A percentile compares a stretch with the other conserved stretches of the same genome.
phyloP scores from a whole-genome alignment of 2,329 filamentous ascomycete genomes.

The Aureobasidium zeae region DNA sequence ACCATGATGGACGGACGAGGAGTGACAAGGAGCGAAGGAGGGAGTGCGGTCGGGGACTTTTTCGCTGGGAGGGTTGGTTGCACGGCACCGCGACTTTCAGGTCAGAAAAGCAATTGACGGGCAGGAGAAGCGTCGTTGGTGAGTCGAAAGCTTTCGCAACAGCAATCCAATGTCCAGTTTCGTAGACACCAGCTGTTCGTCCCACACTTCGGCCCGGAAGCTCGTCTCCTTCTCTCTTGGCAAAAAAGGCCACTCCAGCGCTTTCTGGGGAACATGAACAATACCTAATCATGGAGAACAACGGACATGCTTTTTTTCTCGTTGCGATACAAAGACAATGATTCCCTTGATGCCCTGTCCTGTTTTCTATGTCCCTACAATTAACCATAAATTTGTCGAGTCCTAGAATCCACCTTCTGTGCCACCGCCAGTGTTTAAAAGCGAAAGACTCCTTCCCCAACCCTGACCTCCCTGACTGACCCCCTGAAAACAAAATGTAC shows the following conservation, averaged over 20 bases:
- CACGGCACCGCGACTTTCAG: neutral
- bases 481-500: no score
- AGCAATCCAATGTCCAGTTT: neutral
- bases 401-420: no score
- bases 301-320: slow-evolving; percentile 12
- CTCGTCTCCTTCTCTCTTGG: neutral
- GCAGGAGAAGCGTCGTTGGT: neutral
- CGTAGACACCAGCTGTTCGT: slow-evolving; percentile 15
- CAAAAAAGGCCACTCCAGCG: neutral
- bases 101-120: slow-evolving; percentile 10
- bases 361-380: slow-evolving; percentile 4
- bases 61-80: neutral
- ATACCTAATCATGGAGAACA: neutral
- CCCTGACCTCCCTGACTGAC: no score
- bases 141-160: slow-evolving; percentile 8
- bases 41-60: neutral
- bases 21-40: neutral
- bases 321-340: neutral
- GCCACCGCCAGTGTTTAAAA: neutral
- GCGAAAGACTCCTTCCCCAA: neutral
- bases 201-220: neutral
- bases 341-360: neutral
- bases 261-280: neutral
- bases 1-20: slow-evolving; percentile 9
- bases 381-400: no score